Base-by-base conservation (phyloP, 2,329 filamentous ascomycete genomes). In the Fragosphaeria purpurea region DNA sequence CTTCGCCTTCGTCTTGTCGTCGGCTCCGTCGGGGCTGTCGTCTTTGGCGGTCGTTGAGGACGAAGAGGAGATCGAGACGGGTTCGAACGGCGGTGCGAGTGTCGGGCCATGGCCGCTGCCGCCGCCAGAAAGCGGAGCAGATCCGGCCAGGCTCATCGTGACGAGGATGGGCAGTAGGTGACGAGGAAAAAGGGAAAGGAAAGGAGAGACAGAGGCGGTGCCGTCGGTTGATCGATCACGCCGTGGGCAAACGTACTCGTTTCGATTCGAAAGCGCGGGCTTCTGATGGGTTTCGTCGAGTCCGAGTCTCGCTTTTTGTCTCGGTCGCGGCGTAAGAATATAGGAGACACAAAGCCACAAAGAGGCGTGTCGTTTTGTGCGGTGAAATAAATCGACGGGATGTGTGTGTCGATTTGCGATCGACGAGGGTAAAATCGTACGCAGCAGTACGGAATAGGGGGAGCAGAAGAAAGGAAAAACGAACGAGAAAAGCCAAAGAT, bases 1-100 rank as follows among this genome's bases (percentile, higher is more conserved):
- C 58, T 64, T 57, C 31, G 62, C 58, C 57, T 67, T 64, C 58
- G 63, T 62, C 53, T 64, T 61, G 59, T 62, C 60, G 55, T 62
- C 60, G 12, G 48, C 38, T n/a, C 12, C 41, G 37, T 38, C 48
- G 8, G n/a, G 9, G 4, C 13, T 4, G 11, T 35, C 12, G 9
- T 39, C 4, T 11, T 10, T 9, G 7, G 44, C n/a, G 5, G 44
- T 7, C 4, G 52, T 49, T n/a, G 48, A 34, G 7, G 52, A 49
- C 5, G 52, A 51, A 8, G 52, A 53, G n/a, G 45, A 30, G 8
- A 43, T 31, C 31, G 51, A 33, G 35, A 47, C 42, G 6, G 51
- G 52, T 33, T 56, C 54, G 31, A 59, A 60, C 3, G 58, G 56
- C 10, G 54, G 50, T 7, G 53, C 57, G 30, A 56, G 50, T 1